Evolutionary conservation across 2,329 filamentous ascomycete genomes (phyloP), one percentile per base, ranked within the genome.

Genomic region (Parastagonospora avenae): DNA sequence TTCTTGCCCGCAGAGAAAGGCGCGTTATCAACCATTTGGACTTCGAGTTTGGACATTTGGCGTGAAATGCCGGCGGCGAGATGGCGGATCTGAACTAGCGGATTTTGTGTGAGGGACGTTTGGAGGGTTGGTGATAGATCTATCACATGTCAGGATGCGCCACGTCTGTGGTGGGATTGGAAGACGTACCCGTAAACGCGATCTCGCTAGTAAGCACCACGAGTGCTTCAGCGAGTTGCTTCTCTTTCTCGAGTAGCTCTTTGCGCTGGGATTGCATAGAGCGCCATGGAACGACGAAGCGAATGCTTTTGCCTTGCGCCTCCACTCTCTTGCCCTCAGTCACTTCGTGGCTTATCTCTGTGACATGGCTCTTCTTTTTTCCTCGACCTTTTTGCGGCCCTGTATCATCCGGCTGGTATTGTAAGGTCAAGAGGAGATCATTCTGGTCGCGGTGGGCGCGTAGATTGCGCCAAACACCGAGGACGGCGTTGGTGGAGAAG

Each of bases 281-380:
- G 42, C 68, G 57, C 69, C 68, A 72, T 56, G 69, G 68, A 30
- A 72, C 68, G 11, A 71, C 66, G 15, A 71, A 71, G 49, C 69
- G 63, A 15, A 71, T 72, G 47, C 68, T 70, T 55, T 62, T 67
- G 30, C 62, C 64, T 4, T 50, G 57, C 4, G 44, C 51, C 35
- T 63, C 59, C 16, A 63, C 51, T 9, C 52, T 48, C 48, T 59
- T 62, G 16, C 57, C 58, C 43, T 60, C 61, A 8, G 55, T 36
- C 11, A 63, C 54, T 39, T 65, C 67, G 12, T 53, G 54, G 14
- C 55, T 52, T 5, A 37, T 58, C 10, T 67, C 66, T 8, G 53
- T 47, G 2, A 43, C 44, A 32, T 39, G 43, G 2, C 50, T 33
- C 33, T 67, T 68, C 4, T 52, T 59, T 19, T 52, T 56, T 8